Evolutionary conservation across 768 basidiomycete genomes (phyloP).

Genomic region (Boletus reticuloceps): DNA sequence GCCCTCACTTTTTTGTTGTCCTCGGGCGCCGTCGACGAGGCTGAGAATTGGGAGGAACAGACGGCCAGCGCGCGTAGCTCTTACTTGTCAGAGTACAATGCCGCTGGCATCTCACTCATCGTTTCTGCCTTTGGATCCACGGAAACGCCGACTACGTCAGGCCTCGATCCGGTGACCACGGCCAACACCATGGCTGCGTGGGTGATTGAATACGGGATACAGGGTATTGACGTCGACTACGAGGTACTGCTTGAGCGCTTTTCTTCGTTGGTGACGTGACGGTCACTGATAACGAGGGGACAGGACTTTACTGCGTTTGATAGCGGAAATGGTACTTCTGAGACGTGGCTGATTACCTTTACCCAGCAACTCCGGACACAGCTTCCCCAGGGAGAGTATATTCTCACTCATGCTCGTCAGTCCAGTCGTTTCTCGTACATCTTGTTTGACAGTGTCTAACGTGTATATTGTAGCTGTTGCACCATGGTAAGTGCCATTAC

Average conservation of each 20-base stretch:
- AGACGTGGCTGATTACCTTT: constrained; percentile 34
- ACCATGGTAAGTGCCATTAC: constrained; percentile 15
- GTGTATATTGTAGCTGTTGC: constrained; percentile 12
- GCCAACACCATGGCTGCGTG: constrained; percentile 46
- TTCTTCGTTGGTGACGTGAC: not conserved
- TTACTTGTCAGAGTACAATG: constrained; percentile 47
- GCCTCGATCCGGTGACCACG: constrained; percentile 36
- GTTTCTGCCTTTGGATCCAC: constrained; percentile 54
- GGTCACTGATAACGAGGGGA: not conserved
- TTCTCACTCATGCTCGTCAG: constrained; percentile 37
- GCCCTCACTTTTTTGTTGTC: constrained; percentile 42
- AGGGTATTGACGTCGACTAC: constrained; percentile 56
- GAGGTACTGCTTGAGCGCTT: constrained; percentile 30
- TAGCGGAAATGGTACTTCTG: constrained; percentile 37
- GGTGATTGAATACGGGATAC: constrained; percentile 46
- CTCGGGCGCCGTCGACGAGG: constrained; percentile 44
- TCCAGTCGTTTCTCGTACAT: constrained; percentile 9
- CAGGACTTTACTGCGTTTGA: constrained; percentile 36
- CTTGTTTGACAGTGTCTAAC: not conserved
- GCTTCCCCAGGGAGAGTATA: constrained; percentile 33
- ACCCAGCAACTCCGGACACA: constrained; percentile 32
- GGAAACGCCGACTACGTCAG: constrained; percentile 40
- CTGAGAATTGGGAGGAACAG: constrained; percentile 42
- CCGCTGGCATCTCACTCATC: constrained; percentile 55
- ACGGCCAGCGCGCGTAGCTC: constrained; percentile 35